Evolutionary conservation across 1,284 basidiomycete species (phyloP).

Genomic region (Cutaneotrichosporon sp.): DNA sequence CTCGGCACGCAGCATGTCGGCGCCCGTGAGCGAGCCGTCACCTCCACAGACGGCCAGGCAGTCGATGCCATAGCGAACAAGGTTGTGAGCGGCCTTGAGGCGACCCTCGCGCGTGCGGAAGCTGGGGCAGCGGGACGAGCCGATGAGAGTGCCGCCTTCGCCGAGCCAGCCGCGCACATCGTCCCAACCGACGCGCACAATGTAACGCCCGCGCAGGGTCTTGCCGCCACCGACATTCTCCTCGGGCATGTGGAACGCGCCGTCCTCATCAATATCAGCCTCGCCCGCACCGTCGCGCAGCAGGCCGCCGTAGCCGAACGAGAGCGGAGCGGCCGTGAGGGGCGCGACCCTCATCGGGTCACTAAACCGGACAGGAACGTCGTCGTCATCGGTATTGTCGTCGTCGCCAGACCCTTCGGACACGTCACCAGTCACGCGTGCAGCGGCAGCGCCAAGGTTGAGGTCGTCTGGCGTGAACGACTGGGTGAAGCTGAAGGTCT

Average conservation of each 20-base stretch:
- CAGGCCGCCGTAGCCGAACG: constrained; percentile 87
- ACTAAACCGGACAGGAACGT: constrained; percentile 27
- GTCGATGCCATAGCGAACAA: constrained; percentile 94
- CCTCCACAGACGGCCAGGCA: constrained; percentile 96
- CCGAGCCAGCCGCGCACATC: constrained; percentile 95
- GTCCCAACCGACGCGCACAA: constrained; percentile 96
- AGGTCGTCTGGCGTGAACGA: constrained; percentile 14
- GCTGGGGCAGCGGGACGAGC: constrained; percentile 79
- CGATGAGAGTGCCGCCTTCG: constrained; percentile 94
- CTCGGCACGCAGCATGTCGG: constrained; percentile 88
- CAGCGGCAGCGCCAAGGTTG: constrained; percentile 23
- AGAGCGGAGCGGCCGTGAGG: constrained; percentile 55
- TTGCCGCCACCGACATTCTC: constrained; percentile 55
- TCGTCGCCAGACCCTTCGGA: constrained; percentile 15
- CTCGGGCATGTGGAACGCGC: constrained; percentile 38
- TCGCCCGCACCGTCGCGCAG: constrained; percentile 90
- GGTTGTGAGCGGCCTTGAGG: constrained; percentile 78
- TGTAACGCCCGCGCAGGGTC: constrained; percentile 84
- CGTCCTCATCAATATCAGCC: constrained; percentile 48
- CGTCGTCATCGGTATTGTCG: constrained; percentile 26
- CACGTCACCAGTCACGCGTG: background rate
- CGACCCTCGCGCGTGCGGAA: constrained; percentile 84
- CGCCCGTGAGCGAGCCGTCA: constrained; percentile 93
- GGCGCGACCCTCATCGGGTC: constrained; percentile 39
- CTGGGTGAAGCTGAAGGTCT: constrained; percentile 40